Evolutionary conservation across 371 early-diverging fungal genomes (phyloP), one percentile per base, ranked within the genome.

Genomic region (Syncephalastrum monosporum): DNA sequence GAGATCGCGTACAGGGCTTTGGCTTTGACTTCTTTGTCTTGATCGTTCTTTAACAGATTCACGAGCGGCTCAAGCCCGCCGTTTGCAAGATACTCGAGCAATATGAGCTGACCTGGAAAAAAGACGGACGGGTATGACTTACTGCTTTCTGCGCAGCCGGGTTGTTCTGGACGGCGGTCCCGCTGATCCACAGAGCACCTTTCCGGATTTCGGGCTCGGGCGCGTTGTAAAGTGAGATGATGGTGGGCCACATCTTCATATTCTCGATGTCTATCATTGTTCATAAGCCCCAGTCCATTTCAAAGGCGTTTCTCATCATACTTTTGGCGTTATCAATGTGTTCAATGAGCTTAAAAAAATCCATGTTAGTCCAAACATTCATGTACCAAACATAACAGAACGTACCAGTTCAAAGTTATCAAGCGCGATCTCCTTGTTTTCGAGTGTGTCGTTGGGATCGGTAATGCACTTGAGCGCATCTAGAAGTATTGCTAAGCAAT

Each of bases 141-240:
- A 87, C 85, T 16, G 87, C 90, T 27, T 76, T 70, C 70, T 98
- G 95, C 2, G 96, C 90, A 45, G 80, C 72, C 21, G 87, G 85
- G 67, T 98, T 97, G 75, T 98, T 95, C 69, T 97, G 96, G 5
- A 96, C 86, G 2, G 93, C 91, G 2, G 97, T 98, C 4, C 93
- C 96, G 51, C 91, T 82, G 2, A 94, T 90, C 97, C 97, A 98
- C 33, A 89, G 88, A 4, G 87, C 86, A 29, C 85, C 89, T 56
- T 80, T 80, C 42, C 95, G 84, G 16, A 95, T 63, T 49, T 70
- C 69, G 0, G 81, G 70, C 48, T 89, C 82, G 19, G 70, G 52
- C 44, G 80, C 72, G 17, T 62, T 59, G 51, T 91, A 63, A 33
- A 87, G 75, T 5, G 67, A 69, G 46, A 95, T 56, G 16, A 98